These are phyloP conservation scores for Candida manassasensis DNA, from an alignment of 805 yeast species.

Conservation along the genomic window DNA sequence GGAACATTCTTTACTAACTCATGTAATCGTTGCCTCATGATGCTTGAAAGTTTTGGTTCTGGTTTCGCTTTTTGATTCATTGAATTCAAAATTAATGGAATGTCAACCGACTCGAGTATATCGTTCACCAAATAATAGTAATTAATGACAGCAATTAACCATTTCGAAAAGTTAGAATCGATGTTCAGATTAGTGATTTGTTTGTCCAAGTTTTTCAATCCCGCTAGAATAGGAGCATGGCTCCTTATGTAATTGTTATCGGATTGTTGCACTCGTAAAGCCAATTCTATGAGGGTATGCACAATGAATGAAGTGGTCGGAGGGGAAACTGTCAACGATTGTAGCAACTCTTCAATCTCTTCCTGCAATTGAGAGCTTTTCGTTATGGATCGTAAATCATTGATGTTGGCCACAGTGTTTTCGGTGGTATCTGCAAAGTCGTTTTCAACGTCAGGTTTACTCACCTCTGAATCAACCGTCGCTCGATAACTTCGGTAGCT, in stretches of 20 bases:
- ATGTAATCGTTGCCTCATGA: neutral
- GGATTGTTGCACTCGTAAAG: neutral
- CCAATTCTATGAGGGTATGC: neutral
- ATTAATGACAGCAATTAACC: neutral
- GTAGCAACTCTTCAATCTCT: neutral
- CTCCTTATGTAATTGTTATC: neutral
- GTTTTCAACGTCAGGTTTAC: neutral
- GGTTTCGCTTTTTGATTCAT: neutral
- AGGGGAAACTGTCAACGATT: neutral
- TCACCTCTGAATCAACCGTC: slow-evolving; percentile 5
- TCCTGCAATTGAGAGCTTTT: slow-evolving; percentile 1
- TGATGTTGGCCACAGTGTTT: slow-evolving; percentile 7
- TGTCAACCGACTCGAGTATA: neutral
- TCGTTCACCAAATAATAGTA: slow-evolving; percentile 1
- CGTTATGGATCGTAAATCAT: slow-evolving; percentile 15
- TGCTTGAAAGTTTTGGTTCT: neutral
- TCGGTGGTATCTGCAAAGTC: slow-evolving; percentile 3
- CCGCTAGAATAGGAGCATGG: neutral
- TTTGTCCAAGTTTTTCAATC: neutral
- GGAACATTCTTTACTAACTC: neutral
- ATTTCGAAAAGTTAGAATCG: neutral
- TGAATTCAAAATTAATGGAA: neutral
- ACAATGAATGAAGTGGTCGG: neutral
- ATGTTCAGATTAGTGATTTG: neutral
- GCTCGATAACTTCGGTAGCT: slow-evolving; percentile 14